phyloP scores from a whole-genome alignment of 371 early-diverging fungal genomes.

The Haplosporangium sp. region DNA sequence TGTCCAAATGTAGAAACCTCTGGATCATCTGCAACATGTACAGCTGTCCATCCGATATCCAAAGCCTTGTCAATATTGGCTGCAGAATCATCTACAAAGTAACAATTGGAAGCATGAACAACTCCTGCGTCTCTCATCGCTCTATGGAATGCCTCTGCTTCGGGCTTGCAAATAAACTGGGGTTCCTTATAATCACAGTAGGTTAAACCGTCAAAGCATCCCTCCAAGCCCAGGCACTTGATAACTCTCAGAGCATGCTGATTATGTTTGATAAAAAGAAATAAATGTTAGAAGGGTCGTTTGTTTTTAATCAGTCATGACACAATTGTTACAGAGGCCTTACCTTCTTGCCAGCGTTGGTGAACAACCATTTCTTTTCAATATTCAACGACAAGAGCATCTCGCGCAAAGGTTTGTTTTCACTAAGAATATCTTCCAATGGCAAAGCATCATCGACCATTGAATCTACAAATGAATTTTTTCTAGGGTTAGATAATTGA shows the following conservation, averaged over 20 bases:
- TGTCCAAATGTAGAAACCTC: constrained; percentile 63
- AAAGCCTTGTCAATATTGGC: constrained; percentile 75
- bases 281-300: not conserved
- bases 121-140: constrained; percentile 82
- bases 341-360: constrained; percentile 82
- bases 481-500: no score
- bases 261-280: constrained; percentile 1
- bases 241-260: constrained; percentile 80
- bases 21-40: constrained; percentile 70
- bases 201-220: constrained; percentile 85
- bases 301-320: not conserved
- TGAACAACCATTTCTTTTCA: constrained; percentile 84
- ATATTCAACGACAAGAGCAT: constrained; percentile 70
- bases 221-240: constrained; percentile 70
- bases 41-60: constrained; percentile 78
- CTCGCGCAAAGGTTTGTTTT: constrained; percentile 70
- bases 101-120: constrained; percentile 67
- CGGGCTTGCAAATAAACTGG: constrained; percentile 85
- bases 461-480: constrained; percentile 55
- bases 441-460: constrained; percentile 83
- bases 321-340: no score
- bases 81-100: constrained; percentile 82
- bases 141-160: constrained; percentile 63
- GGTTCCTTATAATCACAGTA: constrained; percentile 81
- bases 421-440: constrained; percentile 72